Percentiles rank a stretch among this genome's conserved stretches.
phyloP scores from a whole-genome alignment of 192 early-diverging fungal species.

The Backusella luteola region DNA sequence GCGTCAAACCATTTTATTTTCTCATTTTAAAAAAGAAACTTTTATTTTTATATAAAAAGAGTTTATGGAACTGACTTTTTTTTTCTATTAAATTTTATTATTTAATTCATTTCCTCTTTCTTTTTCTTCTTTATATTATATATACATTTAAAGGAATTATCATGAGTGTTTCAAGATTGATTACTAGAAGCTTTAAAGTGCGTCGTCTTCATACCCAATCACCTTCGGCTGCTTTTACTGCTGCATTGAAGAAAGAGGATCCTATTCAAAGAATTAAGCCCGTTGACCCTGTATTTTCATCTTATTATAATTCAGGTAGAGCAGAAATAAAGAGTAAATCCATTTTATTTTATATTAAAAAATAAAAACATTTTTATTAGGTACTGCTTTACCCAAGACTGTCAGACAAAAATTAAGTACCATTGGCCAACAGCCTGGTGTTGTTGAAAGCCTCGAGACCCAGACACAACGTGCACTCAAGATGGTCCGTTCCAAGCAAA shows the following conservation, averaged over 20 bases:
- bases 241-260: background rate
- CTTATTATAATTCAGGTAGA: conserved; percentile 17
- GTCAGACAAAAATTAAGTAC: conserved; percentile 60
- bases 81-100: background rate
- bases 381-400: conserved; percentile 52
- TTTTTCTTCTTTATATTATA: background rate
- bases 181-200: background rate
- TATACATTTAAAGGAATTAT: background rate
- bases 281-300: background rate
- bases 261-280: background rate
- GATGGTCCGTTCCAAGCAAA: conserved; percentile 66
- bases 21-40: background rate
- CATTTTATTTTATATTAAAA: background rate
- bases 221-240: conserved; percentile 1
- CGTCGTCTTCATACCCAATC: conserved; percentile 7
- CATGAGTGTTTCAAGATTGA: conserved; percentile 1
- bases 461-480: conserved; percentile 76
- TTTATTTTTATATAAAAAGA: background rate
- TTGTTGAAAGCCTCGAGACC: conserved; percentile 67
- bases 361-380: conserved; percentile 32
- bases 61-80: background rate
- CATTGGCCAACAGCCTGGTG: conserved; percentile 70
- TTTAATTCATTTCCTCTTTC: background rate
- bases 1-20: background rate
- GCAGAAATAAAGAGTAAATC: background rate